A percentile compares a stretch with the other conserved stretches of the same genome.
Conservation (phyloP, 2,329 filamentous ascomycete genomes). For the Xylaria sp. region DNA sequence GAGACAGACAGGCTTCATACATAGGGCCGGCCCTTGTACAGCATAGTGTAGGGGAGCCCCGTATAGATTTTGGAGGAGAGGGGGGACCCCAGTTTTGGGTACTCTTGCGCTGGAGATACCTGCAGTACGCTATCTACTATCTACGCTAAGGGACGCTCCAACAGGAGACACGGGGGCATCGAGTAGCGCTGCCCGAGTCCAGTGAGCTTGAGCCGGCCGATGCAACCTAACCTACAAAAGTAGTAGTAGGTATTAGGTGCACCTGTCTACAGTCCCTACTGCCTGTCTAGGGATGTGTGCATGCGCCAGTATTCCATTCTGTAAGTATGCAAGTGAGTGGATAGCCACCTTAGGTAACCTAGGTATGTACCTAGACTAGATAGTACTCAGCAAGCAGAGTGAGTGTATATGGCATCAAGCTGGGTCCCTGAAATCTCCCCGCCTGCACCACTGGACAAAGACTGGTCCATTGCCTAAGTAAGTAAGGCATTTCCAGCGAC, state of each 20-base stretch:
- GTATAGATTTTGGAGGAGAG: conserved; percentile 32
- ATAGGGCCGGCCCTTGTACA: conserved; percentile 21
- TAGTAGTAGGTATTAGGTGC: no score
- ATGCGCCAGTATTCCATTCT: neutral
- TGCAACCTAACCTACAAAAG: neutral
- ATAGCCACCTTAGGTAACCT: neutral
- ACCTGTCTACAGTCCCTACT: neutral
- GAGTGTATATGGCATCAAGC: neutral
- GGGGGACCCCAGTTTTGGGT: conserved; percentile 29
- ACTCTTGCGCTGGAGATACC: conserved; percentile 26
- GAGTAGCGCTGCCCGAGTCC: conserved; percentile 8
- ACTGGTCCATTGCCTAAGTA: neutral
- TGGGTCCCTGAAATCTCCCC: conserved; percentile 20
- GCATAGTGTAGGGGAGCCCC: conserved; percentile 21
- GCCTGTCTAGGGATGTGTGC: neutral
- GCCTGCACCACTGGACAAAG: conserved; percentile 1
- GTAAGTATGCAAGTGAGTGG: neutral
- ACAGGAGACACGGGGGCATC: neutral
- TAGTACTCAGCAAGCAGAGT: neutral
- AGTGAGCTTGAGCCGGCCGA: neutral
- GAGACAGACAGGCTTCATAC: conserved; percentile 29
- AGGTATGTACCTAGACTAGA: neutral
- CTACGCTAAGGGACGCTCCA: neutral
- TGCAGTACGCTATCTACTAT: neutral
- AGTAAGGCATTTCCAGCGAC: neutral